These are phyloP conservation scores for Neurospora tetrasperma DNA, from an alignment of 495 filamentous ascomycete genomes.

Conservation along the genomic window DNA sequence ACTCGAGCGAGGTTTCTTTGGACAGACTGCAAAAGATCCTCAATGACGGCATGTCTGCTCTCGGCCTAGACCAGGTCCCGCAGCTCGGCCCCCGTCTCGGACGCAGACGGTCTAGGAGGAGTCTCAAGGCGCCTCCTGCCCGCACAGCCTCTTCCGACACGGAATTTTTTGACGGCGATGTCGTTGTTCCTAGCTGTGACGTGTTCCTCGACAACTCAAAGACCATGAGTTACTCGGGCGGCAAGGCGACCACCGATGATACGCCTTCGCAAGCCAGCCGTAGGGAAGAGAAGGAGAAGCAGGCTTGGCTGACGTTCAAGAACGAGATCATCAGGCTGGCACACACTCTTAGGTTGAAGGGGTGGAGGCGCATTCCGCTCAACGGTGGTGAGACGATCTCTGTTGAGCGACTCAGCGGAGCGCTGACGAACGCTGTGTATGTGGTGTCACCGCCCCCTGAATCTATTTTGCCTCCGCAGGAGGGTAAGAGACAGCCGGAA, in stretches of 20 bases:
- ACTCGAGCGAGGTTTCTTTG: constrained; percentile 50
- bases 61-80: constrained; percentile 29
- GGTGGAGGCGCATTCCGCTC: constrained; percentile 77
- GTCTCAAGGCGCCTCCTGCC: constrained; percentile 12
- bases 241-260: constrained; percentile 41
- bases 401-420: constrained; percentile 81
- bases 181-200: constrained; percentile 66
- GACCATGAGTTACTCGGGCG: constrained; percentile 64
- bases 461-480: constrained; percentile 26
- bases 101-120: constrained; percentile 25
- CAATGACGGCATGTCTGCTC: constrained; percentile 44
- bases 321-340: constrained; percentile 77
- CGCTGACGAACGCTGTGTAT: constrained; percentile 92
- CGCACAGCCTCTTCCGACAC: constrained; percentile 61
- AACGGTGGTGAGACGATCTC: constrained; percentile 54
- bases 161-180: constrained; percentile 63
- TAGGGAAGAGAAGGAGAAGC: constrained; percentile 51
- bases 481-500: constrained; percentile 31
- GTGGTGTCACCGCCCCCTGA: constrained; percentile 74
- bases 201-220: constrained; percentile 78
- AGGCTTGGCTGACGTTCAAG: constrained; percentile 75
- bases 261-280: constrained; percentile 29
- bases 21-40: constrained; percentile 63
- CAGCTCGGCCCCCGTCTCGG: constrained; percentile 23
- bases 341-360: constrained; percentile 80